A percentile compares a stretch with the other conserved stretches of the same genome.
These are phyloP conservation scores for Russula earlei DNA, from an alignment of 768 basidiomycete species.

Conservation along the genomic window DNA sequence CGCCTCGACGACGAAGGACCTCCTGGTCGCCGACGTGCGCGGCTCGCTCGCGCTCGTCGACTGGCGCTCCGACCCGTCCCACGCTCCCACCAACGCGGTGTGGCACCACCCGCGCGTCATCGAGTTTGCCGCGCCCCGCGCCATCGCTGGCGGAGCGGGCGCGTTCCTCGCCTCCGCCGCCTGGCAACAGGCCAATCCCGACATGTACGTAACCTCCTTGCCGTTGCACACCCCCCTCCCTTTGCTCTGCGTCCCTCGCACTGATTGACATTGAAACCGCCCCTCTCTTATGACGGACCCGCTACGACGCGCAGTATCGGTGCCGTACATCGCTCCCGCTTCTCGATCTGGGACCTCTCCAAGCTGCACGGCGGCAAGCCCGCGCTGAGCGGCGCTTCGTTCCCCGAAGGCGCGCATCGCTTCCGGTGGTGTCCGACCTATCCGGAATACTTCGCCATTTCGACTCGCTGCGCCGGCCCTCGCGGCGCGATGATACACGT, in stretches of 20 bases:
- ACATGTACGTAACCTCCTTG: constrained; percentile 48
- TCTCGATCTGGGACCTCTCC: constrained; percentile 69
- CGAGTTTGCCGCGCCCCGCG: constrained; percentile 64
- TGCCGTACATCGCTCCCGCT: constrained; percentile 60
- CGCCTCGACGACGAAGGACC: constrained; percentile 64
- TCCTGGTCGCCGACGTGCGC: constrained; percentile 65
- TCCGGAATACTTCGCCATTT: constrained; percentile 71
- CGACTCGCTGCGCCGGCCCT: constrained; percentile 35
- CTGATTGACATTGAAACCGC: no score
- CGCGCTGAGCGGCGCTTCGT: constrained; percentile 47
- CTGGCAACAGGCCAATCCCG: constrained; percentile 60
- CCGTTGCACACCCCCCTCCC: background rate
- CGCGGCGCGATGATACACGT: constrained; percentile 52
- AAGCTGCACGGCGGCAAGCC: constrained; percentile 70
- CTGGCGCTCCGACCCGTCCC: constrained; percentile 67
- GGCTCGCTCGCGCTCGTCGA: constrained; percentile 74
- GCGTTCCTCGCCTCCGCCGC: constrained; percentile 51
- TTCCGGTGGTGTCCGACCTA: constrained; percentile 80
- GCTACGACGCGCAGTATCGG: constrained; percentile 45
- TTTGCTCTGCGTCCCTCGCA: background rate
- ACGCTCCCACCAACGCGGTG: constrained; percentile 37
- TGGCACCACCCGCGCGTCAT: constrained; percentile 56
- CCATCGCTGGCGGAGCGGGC: constrained; percentile 41
- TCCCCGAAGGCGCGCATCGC: constrained; percentile 53
- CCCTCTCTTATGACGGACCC: no score